Conservation (phyloP, 352 stramenopile species). For the Phytophthora ramorum region DNA sequence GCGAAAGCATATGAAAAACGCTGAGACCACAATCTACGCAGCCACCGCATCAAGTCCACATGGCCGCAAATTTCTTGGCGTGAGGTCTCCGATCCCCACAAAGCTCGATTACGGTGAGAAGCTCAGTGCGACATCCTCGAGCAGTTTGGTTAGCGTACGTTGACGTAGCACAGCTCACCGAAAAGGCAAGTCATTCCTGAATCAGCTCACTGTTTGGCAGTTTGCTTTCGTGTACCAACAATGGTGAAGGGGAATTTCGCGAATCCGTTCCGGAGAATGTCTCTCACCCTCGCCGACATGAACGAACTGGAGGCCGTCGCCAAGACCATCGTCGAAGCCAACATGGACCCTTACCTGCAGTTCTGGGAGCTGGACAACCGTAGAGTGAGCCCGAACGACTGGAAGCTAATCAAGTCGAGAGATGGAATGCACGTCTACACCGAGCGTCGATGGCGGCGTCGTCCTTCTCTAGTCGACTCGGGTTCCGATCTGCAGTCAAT, state of each 20-base stretch:
- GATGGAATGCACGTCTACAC: conserved; percentile 30
- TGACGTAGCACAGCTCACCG: conserved; percentile 1
- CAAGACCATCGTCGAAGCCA: conserved; percentile 27
- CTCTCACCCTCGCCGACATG: conserved; percentile 16
- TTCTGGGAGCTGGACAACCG: conserved; percentile 27
- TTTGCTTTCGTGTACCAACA: background rate
- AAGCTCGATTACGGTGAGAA: conserved; percentile 4
- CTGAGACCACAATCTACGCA: background rate
- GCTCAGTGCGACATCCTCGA: conserved; percentile 20
- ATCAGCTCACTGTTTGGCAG: conserved; percentile 3
- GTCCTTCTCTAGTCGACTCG: background rate
- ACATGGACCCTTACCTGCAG: conserved; percentile 37
- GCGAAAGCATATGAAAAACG: background rate
- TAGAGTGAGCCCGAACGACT: conserved; percentile 33
- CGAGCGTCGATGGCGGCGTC: conserved; percentile 4
- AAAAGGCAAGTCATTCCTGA: conserved; percentile 7
- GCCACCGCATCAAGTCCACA: background rate
- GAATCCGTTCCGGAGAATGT: conserved; percentile 29
- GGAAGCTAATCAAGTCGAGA: conserved; percentile 37
- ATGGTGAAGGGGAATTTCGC: conserved; percentile 29
- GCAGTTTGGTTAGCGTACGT: background rate
- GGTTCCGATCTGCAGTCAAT: conserved; percentile 30
- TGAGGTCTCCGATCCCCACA: conserved; percentile 10
- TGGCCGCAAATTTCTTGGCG: conserved; percentile 15
- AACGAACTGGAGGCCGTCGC: conserved; percentile 28